A percentile compares a stretch with the other conserved stretches of the same genome.
Evolutionary conservation across 139 green algal genomes (phyloP).

Genomic region (Chlorella sp.): DNA sequence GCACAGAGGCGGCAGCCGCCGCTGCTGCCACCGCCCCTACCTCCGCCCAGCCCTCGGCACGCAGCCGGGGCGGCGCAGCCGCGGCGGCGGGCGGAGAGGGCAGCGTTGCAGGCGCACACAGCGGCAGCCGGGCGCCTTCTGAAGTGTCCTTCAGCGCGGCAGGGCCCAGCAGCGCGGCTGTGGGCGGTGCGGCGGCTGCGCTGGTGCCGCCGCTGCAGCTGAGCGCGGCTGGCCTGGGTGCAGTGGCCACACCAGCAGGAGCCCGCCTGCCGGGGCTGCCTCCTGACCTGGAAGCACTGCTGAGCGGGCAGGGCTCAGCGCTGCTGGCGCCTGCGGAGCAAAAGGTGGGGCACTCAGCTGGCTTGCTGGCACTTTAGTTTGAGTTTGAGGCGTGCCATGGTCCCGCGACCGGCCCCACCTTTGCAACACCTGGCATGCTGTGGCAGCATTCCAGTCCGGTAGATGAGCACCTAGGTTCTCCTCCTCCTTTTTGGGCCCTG

Average conservation of each 20-base stretch:
- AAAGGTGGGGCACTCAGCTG: slow-evolving; percentile 54
- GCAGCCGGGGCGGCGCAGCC: too few relatives aligned
- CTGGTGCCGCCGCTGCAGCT: neutral
- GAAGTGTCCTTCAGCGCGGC: neutral
- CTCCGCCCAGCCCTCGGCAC: neutral
- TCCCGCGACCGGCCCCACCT: too few relatives aligned
- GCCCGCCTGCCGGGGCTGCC: neutral
- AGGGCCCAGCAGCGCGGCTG: neutral
- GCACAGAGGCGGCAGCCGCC: neutral
- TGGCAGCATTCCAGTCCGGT: too few relatives aligned
- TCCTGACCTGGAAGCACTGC: slow-evolving; percentile 25
- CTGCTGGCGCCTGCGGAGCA: neutral
- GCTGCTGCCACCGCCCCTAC: neutral
- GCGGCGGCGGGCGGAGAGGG: neutral
- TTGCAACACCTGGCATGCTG: too few relatives aligned
- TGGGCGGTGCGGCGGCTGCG: too few relatives aligned
- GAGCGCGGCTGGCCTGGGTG: neutral
- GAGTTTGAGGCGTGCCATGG: too few relatives aligned
- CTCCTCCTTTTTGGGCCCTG: too few relatives aligned
- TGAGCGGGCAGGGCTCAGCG: slow-evolving; percentile 1
- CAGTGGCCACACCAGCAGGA: neutral
- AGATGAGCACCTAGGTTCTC: too few relatives aligned
- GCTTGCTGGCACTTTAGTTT: too few relatives aligned
- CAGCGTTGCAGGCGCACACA: neutral
- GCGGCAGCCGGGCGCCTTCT: neutral